phyloP scores from a whole-genome alignment of 1,284 basidiomycete genomes.

The Puccinia novopanici region DNA sequence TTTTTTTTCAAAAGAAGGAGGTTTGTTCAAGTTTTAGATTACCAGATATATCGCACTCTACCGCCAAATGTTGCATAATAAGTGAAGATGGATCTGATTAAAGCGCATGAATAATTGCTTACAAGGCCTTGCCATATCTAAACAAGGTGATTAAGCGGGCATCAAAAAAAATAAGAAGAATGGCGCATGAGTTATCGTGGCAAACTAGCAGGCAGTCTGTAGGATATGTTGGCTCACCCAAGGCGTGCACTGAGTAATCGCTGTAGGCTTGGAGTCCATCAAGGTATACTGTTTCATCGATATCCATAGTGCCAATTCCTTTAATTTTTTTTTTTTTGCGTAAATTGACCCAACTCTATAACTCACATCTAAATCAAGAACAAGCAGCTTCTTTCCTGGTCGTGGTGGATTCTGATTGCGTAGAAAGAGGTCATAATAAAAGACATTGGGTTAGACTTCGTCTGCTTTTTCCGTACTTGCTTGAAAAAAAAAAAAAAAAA shows the following conservation, averaged over 20 bases:
- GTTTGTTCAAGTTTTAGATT: not conserved
- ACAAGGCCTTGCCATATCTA: constrained; percentile 50
- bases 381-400: constrained; percentile 74
- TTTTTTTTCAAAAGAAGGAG: too few relatives aligned
- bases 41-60: not conserved
- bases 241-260: constrained; percentile 44
- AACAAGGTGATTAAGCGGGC: not conserved
- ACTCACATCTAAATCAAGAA: constrained; percentile 86
- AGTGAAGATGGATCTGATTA: not conserved
- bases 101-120: not conserved
- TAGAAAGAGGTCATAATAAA: not conserved
- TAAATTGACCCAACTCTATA: not conserved
- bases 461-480: not conserved
- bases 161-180: not conserved
- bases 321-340: not conserved
- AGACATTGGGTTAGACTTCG: not conserved
- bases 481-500: not conserved
- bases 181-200: not conserved
- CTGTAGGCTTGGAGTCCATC: constrained; percentile 51
- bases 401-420: constrained; percentile 59
- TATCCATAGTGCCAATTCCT: not conserved
- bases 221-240: constrained; percentile 10
- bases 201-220: not conserved
- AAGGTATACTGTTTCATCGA: constrained; percentile 39
- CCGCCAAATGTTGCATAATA: not conserved